Base-by-base conservation (phyloP, 306 rosid species). In the Ammopiptanthus mongolicus region DNA sequence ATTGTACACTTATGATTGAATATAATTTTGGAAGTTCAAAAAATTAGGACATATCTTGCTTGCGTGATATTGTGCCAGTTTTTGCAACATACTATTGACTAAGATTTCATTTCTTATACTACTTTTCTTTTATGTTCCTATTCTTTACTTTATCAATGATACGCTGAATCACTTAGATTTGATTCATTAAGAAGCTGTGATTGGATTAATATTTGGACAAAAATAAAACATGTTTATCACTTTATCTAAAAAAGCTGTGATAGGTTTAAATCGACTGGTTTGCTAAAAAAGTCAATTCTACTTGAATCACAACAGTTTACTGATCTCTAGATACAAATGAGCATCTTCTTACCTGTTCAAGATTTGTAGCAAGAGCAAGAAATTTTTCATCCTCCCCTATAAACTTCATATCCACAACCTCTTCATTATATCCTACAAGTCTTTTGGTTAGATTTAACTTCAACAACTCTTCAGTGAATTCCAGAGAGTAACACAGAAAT, bases 281-380 rank as follows among this genome's bases (percentile, higher is more conserved):
- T 44, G 22, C 57, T 23, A 78, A 78, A 44, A 28, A 48, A 48
- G 22, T 7, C 14, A 31, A 50, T n/a, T 21, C 34, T 25, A 65
- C 68, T 14, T 34, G 52, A 42, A 33, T 25, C 58, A 33, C 50
- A 44, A 15, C 63, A 73, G 10, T 65, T 83, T 70, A 25, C 72
- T 11, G 1, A 44, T 64, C 46, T 51, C 37, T n/a, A 72, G 71
- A 68, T 36, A 44, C 22, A 64, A 34, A 15, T 56, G 53, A 12
- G 65, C 22, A 44, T 75, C 59, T 52, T 46, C 42, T 23, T 84
- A 91, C 99, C 90, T 92, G 99, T 83, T 95, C 99, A 75, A 90
- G 89, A 84, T 95, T 95, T 73, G 99, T 92, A 42, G 99, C 99
- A 69, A 95, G 91, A 18, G 97, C 97, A 71, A 92, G 87, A 70